A percentile compares a stretch with the other conserved stretches of the same genome.
phyloP scores from a whole-genome alignment of 352 stramenopile species.

The Pythium sukuiense region DNA sequence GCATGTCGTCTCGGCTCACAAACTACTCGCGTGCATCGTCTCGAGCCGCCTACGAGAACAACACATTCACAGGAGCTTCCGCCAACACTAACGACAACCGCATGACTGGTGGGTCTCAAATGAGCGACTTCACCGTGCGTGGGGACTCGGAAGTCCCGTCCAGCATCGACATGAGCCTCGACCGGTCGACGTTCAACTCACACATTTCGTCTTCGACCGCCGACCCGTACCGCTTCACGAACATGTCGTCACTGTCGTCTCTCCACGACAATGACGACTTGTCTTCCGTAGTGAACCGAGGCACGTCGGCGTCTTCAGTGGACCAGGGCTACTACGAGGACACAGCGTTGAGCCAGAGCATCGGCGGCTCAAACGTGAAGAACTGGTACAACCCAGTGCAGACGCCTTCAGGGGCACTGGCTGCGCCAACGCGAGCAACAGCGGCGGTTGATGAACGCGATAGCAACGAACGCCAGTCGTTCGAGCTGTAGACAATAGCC shows the following conservation, averaged over 20 bases:
- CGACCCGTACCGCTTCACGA: constrained; percentile 42
- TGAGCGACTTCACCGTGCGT: constrained; percentile 12
- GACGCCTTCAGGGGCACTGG: constrained; percentile 36
- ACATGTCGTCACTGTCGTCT: constrained; percentile 37
- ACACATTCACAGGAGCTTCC: neutral
- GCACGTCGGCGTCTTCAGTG: constrained; percentile 30
- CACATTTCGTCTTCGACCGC: constrained; percentile 10
- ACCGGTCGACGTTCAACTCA: constrained; percentile 21
- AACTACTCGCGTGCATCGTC: constrained; percentile 19
- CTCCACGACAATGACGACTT: constrained; percentile 22
- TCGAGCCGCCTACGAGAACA: constrained; percentile 10
- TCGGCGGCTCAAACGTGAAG: constrained; percentile 11
- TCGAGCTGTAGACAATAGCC: constrained; percentile 55
- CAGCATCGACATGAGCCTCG: constrained; percentile 6
- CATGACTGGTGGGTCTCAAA: constrained; percentile 1
- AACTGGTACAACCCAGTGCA: constrained; percentile 65
- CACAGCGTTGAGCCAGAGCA: constrained; percentile 25
- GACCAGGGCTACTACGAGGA: constrained; percentile 29
- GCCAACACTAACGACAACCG: constrained; percentile 4
- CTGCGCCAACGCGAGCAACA: constrained; percentile 33
- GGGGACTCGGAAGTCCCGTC: constrained; percentile 5
- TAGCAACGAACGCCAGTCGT: constrained; percentile 52
- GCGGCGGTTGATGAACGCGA: constrained; percentile 30
- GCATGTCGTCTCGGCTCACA: constrained; percentile 12
- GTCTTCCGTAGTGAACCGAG: constrained; percentile 21